These are phyloP conservation scores for Fraxinus ornus DNA, from an alignment of 305 asterid species.

Conservation along the genomic window DNA sequence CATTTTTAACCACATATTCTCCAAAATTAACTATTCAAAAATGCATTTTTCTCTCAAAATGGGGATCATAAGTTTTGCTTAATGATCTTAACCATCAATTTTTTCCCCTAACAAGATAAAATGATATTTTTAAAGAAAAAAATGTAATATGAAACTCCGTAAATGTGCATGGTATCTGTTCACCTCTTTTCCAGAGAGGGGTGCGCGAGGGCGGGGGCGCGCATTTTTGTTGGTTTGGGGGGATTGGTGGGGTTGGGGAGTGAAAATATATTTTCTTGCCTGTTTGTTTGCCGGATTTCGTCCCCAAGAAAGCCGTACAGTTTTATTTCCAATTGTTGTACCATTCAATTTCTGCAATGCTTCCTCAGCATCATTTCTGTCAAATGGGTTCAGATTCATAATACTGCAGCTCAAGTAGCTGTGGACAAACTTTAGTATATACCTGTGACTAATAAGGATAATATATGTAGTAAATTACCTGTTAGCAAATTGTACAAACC, in stretches of 20 bases:
- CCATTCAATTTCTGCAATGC: slow-evolving; percentile 84
- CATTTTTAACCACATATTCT: too few relatives aligned
- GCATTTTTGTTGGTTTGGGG: background rate
- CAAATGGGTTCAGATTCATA: slow-evolving; percentile 5
- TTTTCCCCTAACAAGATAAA: too few relatives aligned
- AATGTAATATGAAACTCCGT: too few relatives aligned
- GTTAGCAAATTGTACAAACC: slow-evolving; percentile 88
- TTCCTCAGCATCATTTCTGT: slow-evolving; percentile 80
- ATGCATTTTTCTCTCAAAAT: too few relatives aligned
- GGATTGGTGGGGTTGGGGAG: background rate
- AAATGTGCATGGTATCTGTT: background rate
- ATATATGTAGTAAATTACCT: slow-evolving; percentile 36
- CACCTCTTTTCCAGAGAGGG: background rate
- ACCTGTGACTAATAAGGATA: background rate
- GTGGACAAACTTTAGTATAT: background rate
- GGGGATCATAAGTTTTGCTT: too few relatives aligned
- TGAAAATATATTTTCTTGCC: slow-evolving; percentile 28
- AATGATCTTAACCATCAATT: too few relatives aligned
- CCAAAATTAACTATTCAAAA: too few relatives aligned
- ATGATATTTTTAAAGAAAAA: too few relatives aligned
- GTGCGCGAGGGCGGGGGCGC: background rate
- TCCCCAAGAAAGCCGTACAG: slow-evolving; percentile 96
- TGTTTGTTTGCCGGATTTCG: slow-evolving; percentile 87
- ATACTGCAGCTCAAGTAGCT: background rate
- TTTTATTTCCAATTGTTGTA: slow-evolving; percentile 75